These are phyloP conservation scores for Triangularia setosa DNA, from an alignment of 2,329 filamentous ascomycete genomes.

Conservation along the genomic window DNA sequence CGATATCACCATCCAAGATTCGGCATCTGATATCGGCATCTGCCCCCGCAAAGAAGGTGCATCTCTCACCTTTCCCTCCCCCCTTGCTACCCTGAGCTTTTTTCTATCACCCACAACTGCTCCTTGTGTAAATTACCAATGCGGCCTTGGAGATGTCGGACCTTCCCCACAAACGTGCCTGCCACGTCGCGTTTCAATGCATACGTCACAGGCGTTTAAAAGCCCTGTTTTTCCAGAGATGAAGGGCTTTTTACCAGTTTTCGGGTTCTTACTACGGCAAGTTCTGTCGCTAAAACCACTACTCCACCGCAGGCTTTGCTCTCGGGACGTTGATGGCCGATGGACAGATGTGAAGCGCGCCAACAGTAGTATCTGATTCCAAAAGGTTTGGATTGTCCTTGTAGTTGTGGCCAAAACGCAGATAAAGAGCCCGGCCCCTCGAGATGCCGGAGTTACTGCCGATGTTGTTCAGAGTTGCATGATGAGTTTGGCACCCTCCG, in stretches of 20 bases:
- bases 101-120: background rate
- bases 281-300: background rate
- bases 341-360: background rate
- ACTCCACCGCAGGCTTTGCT: background rate
- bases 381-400: background rate
- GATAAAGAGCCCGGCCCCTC: background rate
- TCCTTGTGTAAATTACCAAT: background rate
- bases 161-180: background rate
- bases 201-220: background rate
- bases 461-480: background rate
- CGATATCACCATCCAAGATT: background rate
- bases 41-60: background rate
- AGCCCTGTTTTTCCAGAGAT: background rate
- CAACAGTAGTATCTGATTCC: background rate
- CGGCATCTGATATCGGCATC: background rate
- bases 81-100: background rate
- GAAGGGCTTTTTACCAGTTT: background rate
- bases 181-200: background rate
- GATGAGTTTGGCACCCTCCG: background rate
- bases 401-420: background rate
- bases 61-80: background rate
- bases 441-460: background rate
- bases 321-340: background rate
- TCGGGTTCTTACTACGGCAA: background rate
- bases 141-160: background rate